Base-by-base conservation (phyloP, 148 eudicot genomes). In the Beta vulgaris region DNA sequence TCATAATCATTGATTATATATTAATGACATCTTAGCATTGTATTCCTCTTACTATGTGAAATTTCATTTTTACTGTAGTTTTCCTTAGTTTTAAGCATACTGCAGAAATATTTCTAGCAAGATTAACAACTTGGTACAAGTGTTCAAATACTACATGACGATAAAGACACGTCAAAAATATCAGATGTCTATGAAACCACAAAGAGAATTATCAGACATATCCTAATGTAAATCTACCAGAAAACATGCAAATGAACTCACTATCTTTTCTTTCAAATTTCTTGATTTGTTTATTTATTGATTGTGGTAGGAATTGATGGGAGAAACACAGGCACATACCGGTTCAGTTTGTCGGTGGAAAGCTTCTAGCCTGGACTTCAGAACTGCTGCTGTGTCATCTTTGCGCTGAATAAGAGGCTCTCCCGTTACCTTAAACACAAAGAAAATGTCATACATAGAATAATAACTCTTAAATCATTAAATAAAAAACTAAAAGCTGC, bases 401-500 rank as follows among this genome's bases (percentile, higher is more conserved):
- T 90, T 91, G 26, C 96, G 92, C 88, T 94, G 98, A 82, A 90
- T 90, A 72, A 94, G 78, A 79, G 97, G 92, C 78, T 94, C 98
- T 55, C 98, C 98, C 49, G 98, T 87, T 71, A 91, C 92, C 98
- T 94, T 25, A 39, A 48, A 77, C 32, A 79, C 39, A 46, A 58
- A 73, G 40, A n/a, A 40, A 43, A 55, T 26, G 59, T 53, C 68
- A 71, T 12, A 54, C 23, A 54, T 40, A 57, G 39, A 42, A 43
- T 2, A 21, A 43, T 23, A 18, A 14, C 39, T 55, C 39, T 34
- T 23, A 55, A n/a, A n/a, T 26, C 12, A 2, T 2, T 7, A 64
- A 35, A 26, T 10, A 4, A 1, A 76, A 10, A 54, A 43, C 53
- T 35, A 74, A n/a, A 40, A 44, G 13, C 32, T 63, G 57, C 71